These are phyloP conservation scores for Theobroma grandiflorum DNA, from an alignment of 441 rosid species.

Conservation along the genomic window DNA sequence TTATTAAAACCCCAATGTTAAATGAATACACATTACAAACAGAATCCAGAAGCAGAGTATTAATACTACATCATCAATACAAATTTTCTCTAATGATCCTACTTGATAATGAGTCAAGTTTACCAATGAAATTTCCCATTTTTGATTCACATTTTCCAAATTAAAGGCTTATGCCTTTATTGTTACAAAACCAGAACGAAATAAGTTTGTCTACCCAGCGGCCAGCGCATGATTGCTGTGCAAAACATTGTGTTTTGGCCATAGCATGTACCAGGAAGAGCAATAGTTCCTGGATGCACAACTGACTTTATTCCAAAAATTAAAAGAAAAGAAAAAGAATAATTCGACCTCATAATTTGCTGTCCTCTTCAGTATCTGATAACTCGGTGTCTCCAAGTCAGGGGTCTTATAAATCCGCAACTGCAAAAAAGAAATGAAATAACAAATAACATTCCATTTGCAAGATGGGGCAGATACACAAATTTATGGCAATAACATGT, in stretches of 20 bases:
- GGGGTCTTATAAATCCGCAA: conserved; percentile 78
- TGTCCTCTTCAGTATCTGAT: conserved; percentile 74
- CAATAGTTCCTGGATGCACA: background rate
- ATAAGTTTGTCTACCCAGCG: background rate
- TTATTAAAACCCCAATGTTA: background rate
- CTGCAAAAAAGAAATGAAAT: conserved; percentile 43
- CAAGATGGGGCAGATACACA: conserved; percentile 19
- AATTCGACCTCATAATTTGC: conserved; percentile 68
- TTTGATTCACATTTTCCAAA: background rate
- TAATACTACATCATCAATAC: background rate
- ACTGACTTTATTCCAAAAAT: background rate
- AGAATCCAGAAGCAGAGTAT: background rate
- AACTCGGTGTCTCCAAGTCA: conserved; percentile 76
- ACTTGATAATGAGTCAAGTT: background rate
- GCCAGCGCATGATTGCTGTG: background rate
- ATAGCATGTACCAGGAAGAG: background rate
- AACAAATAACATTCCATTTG: conserved; percentile 4
- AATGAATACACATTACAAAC: background rate
- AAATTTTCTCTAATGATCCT: background rate
- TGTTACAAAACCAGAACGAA: background rate
- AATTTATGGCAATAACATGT: conserved; percentile 1
- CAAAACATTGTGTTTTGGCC: background rate
- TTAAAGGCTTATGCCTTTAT: background rate
- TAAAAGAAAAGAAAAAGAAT: background rate
- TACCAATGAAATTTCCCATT: background rate